Conservation (phyloP, 208 protist genomes). For the Naegleria gruberi region DNA sequence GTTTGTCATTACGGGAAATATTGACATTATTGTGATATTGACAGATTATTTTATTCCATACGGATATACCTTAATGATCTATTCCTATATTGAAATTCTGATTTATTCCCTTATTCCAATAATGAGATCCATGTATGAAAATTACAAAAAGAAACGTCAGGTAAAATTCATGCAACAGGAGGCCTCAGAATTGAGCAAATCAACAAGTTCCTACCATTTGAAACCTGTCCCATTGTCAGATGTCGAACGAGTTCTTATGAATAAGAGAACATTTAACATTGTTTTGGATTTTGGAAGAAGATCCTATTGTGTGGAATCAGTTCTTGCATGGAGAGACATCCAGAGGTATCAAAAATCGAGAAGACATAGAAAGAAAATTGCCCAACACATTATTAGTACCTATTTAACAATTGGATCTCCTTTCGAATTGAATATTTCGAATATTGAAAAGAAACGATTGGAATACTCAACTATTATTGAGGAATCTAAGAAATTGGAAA, state of each 20-base stretch:
- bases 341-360: neutral
- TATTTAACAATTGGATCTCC: neutral
- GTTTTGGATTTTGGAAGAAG: neutral
- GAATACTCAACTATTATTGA: neutral
- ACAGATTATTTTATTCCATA: neutral
- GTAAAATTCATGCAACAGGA: neutral
- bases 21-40: neutral
- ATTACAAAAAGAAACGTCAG: no score
- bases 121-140: neutral
- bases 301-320: neutral
- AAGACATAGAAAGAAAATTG: neutral
- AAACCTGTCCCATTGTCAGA: neutral
- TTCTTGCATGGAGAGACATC: neutral
- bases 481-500: neutral
- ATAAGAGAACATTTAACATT: constrained; percentile 1
- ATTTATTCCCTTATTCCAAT: neutral
- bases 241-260: neutral
- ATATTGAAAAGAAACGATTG: neutral
- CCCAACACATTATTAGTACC: neutral
- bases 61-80: neutral
- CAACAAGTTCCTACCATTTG: no score
- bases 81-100: neutral
- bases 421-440: constrained; percentile 1
- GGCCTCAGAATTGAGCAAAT: neutral
- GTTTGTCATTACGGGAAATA: neutral